Evolutionary conservation across 805 yeast species (phyloP).

Genomic region (Kluyveromyces dobzhanskii): DNA sequence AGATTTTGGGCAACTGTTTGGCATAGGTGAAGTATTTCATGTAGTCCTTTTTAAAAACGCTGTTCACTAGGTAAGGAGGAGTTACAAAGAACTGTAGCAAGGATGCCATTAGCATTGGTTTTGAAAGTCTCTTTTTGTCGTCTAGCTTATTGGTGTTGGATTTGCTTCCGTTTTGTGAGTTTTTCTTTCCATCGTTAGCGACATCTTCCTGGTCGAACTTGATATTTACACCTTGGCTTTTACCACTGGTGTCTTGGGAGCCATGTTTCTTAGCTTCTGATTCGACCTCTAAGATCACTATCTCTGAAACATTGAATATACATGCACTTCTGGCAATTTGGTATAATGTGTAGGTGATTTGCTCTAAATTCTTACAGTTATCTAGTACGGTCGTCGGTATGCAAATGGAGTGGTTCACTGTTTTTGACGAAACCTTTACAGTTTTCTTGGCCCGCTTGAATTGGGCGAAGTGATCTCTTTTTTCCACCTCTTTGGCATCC

Average conservation of each 20-base stretch:
- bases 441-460: constrained; percentile 7
- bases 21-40: constrained; percentile 52
- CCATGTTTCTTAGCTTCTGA: constrained; percentile 12
- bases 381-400: constrained; percentile 62
- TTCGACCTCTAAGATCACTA: constrained; percentile 55
- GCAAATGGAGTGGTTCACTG: constrained; percentile 47
- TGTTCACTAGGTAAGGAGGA: constrained; percentile 68
- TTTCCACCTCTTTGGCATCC: neutral
- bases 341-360: constrained; percentile 63
- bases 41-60: constrained; percentile 46
- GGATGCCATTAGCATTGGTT: constrained; percentile 51
- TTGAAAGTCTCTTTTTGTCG: constrained; percentile 18
- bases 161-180: constrained; percentile 37
- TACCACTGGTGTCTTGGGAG: constrained; percentile 22
- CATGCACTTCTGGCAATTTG: constrained; percentile 74
- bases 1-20: constrained; percentile 56
- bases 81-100: constrained; percentile 75
- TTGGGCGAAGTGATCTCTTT: neutral
- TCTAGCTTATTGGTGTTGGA: constrained; percentile 23
- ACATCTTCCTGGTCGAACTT: constrained; percentile 28
- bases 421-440: constrained; percentile 10
- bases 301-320: constrained; percentile 61
- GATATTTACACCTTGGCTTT: constrained; percentile 21
- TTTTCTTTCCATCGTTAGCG: constrained; percentile 9
- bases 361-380: constrained; percentile 59